Evolutionary conservation across 805 yeast genomes (phyloP), one percentile per base, ranked within the genome.

Genomic region (Cyberlindnera maritima): DNA sequence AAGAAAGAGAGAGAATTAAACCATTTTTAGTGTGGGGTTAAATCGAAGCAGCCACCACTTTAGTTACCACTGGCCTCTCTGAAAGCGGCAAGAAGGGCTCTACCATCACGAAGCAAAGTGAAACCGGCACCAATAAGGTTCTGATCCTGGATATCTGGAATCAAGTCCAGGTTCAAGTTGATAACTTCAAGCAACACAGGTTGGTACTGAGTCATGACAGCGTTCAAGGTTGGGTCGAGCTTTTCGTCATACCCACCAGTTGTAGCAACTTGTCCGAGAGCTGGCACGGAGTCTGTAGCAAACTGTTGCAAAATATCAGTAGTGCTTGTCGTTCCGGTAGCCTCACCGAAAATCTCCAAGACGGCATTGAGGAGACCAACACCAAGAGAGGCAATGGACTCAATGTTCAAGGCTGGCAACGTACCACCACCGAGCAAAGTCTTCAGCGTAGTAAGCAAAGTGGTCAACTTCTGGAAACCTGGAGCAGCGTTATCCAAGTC

Each of bases 31-130:
- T n/a, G n/a, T n/a, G n/a, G n/a, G n/a, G n/a, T n/a, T n/a, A n/a
- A n/a, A n/a, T n/a, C n/a, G n/a, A n/a, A n/a, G n/a, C n/a, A n/a
- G n/a, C n/a, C n/a, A n/a, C n/a, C n/a, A 14, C 13, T 4, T 28
- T 13, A 28, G n/a, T 14, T 28, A 51, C 52, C 29, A 49, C 55
- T 35, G n/a, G 46, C 46, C 43, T 53, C 26, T 47, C 51, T 38
- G 29, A 45, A 31, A 42, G 46, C 48, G 2, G 28, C 9, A 23
- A 45, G 33, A 18, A 45, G 14, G 19, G 41, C 28, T 14, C 19
- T 2, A 6, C 19, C 26, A 12, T 39, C 40, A 35, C 43, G 35
- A 12, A 35, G 17, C 19, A 44, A 19, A 17, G 19, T 31, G 18
- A 45, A 29, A 12, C 44, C 48, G 14, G 36, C 32, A 9, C 43